phyloP scores from a whole-genome alignment of 169 alveolate genomes.

The Eimeria acervulina region DNA sequence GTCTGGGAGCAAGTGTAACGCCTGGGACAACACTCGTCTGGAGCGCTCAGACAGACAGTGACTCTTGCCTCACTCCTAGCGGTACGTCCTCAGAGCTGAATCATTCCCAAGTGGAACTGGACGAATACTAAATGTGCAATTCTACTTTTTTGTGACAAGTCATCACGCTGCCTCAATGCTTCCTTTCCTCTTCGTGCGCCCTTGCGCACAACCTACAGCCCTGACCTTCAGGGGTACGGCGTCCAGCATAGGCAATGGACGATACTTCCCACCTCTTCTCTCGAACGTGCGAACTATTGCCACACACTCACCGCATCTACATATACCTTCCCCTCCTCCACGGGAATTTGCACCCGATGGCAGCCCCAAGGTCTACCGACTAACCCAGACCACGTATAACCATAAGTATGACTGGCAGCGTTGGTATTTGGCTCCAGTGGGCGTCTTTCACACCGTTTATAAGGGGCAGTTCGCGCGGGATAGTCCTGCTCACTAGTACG shows the following conservation, averaged over 20 bases:
- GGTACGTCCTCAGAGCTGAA: background rate
- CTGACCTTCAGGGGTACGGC: slow-evolving; percentile 19
- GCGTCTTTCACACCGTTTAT: slow-evolving; percentile 93
- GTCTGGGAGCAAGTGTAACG: too few relatives aligned
- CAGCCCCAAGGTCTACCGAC: slow-evolving; percentile 88
- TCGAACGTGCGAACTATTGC: slow-evolving; percentile 51
- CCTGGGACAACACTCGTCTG: background rate
- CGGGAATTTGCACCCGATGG: slow-evolving; percentile 93
- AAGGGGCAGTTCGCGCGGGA: slow-evolving; percentile 93
- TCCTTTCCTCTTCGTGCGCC: slow-evolving; percentile 34
- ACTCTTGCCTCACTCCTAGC: slow-evolving; percentile 36
- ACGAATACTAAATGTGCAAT: background rate
- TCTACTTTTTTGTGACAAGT: background rate
- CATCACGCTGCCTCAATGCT: background rate
- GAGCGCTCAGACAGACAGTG: slow-evolving; percentile 8
- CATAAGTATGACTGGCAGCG: slow-evolving; percentile 94
- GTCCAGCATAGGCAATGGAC: background rate
- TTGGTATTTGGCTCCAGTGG: slow-evolving; percentile 91
- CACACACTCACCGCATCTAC: slow-evolving; percentile 83
- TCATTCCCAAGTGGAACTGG: background rate
- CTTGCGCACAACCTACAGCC: slow-evolving; percentile 54
- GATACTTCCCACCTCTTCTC: background rate
- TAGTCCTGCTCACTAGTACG: slow-evolving; percentile 82
- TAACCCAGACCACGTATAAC: slow-evolving; percentile 89
- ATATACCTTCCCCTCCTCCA: slow-evolving; percentile 94